Evolutionary conservation across 2,329 filamentous ascomycete genomes (phyloP).

Genomic region (Paecilomyces niveus): DNA sequence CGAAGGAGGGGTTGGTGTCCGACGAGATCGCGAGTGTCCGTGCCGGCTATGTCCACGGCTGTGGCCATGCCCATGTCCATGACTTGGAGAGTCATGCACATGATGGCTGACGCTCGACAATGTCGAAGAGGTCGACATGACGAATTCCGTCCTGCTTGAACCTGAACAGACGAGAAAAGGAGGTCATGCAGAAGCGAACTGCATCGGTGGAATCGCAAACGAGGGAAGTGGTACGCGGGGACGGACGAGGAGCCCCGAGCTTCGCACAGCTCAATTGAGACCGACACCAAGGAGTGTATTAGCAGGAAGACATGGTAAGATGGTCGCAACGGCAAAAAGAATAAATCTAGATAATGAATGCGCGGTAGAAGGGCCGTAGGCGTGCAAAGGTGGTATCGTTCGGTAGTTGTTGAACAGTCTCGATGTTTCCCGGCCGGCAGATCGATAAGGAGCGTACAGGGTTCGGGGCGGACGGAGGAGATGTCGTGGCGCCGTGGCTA

Average conservation of each 20-base stretch:
- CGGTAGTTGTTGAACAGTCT: neutral
- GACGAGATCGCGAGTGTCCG: slow-evolving; percentile 27
- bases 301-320: neutral
- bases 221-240: slow-evolving; percentile 1
- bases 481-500: neutral
- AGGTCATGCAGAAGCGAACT: neutral
- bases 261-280: neutral
- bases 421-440: neutral
- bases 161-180: slow-evolving; percentile 5
- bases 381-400: neutral
- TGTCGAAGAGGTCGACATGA: slow-evolving; percentile 27
- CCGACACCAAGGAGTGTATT: neutral
- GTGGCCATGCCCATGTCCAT: slow-evolving; percentile 23
- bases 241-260: slow-evolving; percentile 3
- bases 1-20: slow-evolving; percentile 19
- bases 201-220: neutral
- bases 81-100: slow-evolving; percentile 14
- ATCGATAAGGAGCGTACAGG: neutral
- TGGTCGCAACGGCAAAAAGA: neutral
- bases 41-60: slow-evolving; percentile 21
- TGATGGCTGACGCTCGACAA: slow-evolving; percentile 22
- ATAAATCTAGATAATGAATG: neutral
- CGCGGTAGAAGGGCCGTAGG: neutral
- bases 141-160: slow-evolving; percentile 8
- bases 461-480: neutral